Evolutionary conservation across 495 filamentous ascomycete species (phyloP), one percentile per base, ranked within the genome.

Genomic region (Penicillium paxilli): DNA sequence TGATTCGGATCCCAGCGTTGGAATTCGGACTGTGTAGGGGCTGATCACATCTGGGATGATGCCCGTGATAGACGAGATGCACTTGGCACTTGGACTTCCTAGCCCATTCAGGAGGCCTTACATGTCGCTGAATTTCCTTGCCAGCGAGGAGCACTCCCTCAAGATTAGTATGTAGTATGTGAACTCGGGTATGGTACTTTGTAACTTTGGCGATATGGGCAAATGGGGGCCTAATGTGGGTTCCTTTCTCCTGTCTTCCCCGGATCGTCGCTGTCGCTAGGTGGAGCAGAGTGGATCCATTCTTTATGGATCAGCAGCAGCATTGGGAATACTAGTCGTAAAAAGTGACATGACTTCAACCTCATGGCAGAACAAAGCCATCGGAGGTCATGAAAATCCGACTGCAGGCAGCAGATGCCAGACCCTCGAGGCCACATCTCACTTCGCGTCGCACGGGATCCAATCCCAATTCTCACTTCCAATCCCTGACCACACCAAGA

Each of bases 1-100:
- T n/a, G 26, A 48, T 59, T 55, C 20, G 12, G 26, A 51, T 59
- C 38, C 35, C 10, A 50, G 41, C 54, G 32, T 60, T 60, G 20
- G 14, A 25, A 48, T 60, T 47, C 44, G 44, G 49, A 28, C 58
- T 37, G 30, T 41, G 17, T 20, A 10, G 47, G 26, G 3, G 16
- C 8, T 38, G 35, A 38, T 38, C 16, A 38, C 35, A 19, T 38
- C 1, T 38, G 5, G 26, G 11, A 28, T 28, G 26, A 28, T 28
- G 11, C 26, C 26, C 11, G 26, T 12, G 14, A 40, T 4, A 40
- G n/a, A 40, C 35, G 35, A 40, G 35, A n/a, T n/a, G n/a, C n/a
- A 40, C 35, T 40, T 40, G 11, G 26, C 5, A 11, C 26, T 28
- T 28, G 26, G n/a, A n/a, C n/a, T n/a, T n/a, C n/a, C n/a, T n/a